Evolutionary conservation across 1,284 basidiomycete genomes (phyloP).

Genomic region (Cutaneotrichosporon cavernicola): DNA sequence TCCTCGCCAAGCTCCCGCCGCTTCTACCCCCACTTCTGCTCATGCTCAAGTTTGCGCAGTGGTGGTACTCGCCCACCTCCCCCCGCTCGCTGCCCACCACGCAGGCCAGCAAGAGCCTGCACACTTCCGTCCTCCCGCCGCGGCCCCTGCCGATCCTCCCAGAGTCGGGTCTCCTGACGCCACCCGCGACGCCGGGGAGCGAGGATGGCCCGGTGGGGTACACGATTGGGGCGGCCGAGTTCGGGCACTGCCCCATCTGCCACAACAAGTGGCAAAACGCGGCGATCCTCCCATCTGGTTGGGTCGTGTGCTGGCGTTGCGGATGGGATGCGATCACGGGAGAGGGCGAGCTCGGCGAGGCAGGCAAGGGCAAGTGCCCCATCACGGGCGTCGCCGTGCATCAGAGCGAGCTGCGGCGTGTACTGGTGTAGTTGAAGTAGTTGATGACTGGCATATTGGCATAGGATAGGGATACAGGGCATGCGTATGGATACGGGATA

Average conservation of each 20-base stretch:
- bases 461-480: no score
- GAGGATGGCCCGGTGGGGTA: constrained; percentile 64
- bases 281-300: constrained; percentile 85
- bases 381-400: constrained; percentile 74
- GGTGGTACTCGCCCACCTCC: constrained; percentile 97
- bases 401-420: constrained; percentile 81
- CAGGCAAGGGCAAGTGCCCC: constrained; percentile 66
- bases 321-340: constrained; percentile 79
- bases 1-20: constrained; percentile 34
- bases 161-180: constrained; percentile 30
- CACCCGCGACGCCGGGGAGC: constrained; percentile 30
- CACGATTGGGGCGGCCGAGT: constrained; percentile 55
- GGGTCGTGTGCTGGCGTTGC: constrained; percentile 95
- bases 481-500: neutral
- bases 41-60: constrained; percentile 95
- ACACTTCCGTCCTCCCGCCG: constrained; percentile 70
- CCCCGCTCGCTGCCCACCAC: constrained; percentile 71
- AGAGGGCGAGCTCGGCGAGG: constrained; percentile 40
- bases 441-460: neutral
- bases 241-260: constrained; percentile 83
- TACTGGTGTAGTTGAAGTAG: constrained; percentile 60
- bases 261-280: constrained; percentile 74
- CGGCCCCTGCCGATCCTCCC: constrained; percentile 60
- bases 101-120: constrained; percentile 63
- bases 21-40: constrained; percentile 87